Base-by-base conservation (phyloP, 2,329 filamentous ascomycete species). In the Diplodia sapinea region DNA sequence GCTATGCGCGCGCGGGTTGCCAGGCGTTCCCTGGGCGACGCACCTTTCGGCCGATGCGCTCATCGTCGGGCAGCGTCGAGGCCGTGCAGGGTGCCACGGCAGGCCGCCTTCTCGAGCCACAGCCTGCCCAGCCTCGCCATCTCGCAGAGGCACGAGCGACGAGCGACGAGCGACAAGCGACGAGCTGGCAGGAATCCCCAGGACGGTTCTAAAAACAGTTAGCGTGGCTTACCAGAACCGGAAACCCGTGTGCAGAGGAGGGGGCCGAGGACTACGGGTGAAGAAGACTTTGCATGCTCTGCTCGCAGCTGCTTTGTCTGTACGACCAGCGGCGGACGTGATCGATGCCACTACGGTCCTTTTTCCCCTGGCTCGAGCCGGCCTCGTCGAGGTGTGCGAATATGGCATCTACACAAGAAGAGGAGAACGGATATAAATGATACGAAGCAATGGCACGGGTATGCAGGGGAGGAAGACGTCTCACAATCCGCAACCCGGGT, bases 21-120 rank as follows among this genome's bases (percentile, higher is more conserved):
- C 56, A 38, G 38, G 56, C 38, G 5, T 40, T 43, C 55, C 55
- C 29, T 20, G 57, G 40, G 17, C 38, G 20, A 61, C 13, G 56
- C 56, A 4, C 23, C 12, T 17, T 17, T 11, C 54, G 40, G 8
- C 40, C 57, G 36, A 36, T 50, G 40, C 15, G 57, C 57, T 20
- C 57, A 20, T n/a, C 23, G 57, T 62, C 43, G 57, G 57, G 57
- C 57, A 62, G 26, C 57, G 50, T 26, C 59, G 47, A 63, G 20
- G 43, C 17, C 59, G 26, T n/a, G 17, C 47, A 31, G 23, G 9
- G 31, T 26, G 26, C 6, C 59, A 63, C 59, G 4, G 29, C 59
- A 63, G 51, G 36, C 56, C 40, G 23, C 36, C 47, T 4, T 40
- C 43, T n/a, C 59, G 43, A 31, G 47, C 59, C 29, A 36, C 59